Evolutionary conservation across 2,329 filamentous ascomycete genomes (phyloP).

Genomic region (Rugonectria rugulosa): DNA sequence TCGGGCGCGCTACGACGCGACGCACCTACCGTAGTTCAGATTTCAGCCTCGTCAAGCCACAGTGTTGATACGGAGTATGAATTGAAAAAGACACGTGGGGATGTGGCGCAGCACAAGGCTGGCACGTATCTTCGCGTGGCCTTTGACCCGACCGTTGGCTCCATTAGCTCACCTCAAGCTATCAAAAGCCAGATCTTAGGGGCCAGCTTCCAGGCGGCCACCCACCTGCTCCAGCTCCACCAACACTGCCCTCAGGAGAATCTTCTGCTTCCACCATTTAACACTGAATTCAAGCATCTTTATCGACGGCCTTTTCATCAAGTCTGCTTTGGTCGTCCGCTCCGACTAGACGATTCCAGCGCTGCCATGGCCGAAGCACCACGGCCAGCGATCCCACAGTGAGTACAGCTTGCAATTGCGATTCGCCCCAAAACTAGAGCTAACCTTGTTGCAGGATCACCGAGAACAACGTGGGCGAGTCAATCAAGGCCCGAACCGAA

Average conservation of each 20-base stretch:
- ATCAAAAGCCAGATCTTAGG: constrained; percentile 43
- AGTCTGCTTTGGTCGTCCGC: constrained; percentile 16
- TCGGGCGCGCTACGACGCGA: constrained; percentile 38
- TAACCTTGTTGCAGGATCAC: constrained; percentile 71
- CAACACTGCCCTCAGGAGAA: constrained; percentile 22
- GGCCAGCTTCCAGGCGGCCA: constrained; percentile 32
- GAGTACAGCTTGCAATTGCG: constrained; percentile 44
- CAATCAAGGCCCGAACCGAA: constrained; percentile 92
- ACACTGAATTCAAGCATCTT: constrained; percentile 12
- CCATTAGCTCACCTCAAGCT: no score
- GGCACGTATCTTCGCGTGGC: constrained; percentile 26
- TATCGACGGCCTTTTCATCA: constrained; percentile 2
- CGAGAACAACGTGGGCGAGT: constrained; percentile 90
- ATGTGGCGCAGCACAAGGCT: constrained; percentile 37
- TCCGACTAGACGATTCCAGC: constrained; percentile 27
- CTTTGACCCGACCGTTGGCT: constrained; percentile 29
- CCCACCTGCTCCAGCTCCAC: constrained; percentile 32
- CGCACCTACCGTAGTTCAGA: constrained; percentile 11
- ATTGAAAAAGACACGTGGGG: constrained; percentile 31
- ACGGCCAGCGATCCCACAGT: constrained; percentile 81
- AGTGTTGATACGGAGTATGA: background rate
- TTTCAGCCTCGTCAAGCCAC: constrained; percentile 38
- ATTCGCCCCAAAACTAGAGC: constrained; percentile 18
- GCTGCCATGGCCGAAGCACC: constrained; percentile 73
- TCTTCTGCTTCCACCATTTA: constrained; percentile 15